Conservation (phyloP, 2,329 filamentous ascomycete genomes). For the Aspergillus japonicus region DNA sequence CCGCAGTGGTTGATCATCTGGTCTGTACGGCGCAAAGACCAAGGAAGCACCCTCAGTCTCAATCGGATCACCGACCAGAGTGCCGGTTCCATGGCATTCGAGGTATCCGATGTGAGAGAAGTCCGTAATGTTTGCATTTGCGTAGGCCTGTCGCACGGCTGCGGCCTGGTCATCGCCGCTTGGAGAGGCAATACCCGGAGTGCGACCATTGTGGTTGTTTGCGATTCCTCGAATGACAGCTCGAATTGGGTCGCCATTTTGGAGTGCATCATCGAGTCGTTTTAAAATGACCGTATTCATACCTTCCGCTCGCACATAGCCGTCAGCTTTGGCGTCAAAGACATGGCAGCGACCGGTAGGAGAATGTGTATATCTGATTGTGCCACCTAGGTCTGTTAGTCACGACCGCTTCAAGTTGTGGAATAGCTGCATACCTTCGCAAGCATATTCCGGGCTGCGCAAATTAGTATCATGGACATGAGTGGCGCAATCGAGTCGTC, state of each 20-base stretch:
- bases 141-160: constrained; percentile 2
- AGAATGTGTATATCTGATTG: constrained; percentile 34
- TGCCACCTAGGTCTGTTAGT: constrained; percentile 5
- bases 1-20: constrained; percentile 7
- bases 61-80: constrained; percentile 26
- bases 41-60: constrained; percentile 24
- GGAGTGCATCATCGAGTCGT: constrained; percentile 24
- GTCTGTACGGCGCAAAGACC: constrained; percentile 16
- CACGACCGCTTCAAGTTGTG: not conserved
- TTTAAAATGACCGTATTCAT: constrained; percentile 32
- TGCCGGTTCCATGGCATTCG: constrained; percentile 45
- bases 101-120: constrained; percentile 32
- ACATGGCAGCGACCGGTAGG: constrained; percentile 25
- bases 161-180: constrained; percentile 4
- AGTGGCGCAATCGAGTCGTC: constrained; percentile 9
- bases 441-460: constrained; percentile 26
- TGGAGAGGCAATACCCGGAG: constrained; percentile 8
- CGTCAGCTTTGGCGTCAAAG: constrained; percentile 28
- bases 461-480: constrained; percentile 12
- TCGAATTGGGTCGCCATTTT: constrained; percentile 29
- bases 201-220: constrained; percentile 24
- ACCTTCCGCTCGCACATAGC: constrained; percentile 34
- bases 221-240: constrained; percentile 27
- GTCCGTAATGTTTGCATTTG: constrained; percentile 30
- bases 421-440: constrained; percentile 11